Base-by-base conservation (phyloP, 2,329 filamentous ascomycete species). In the Apiospora kogelbergensis region DNA sequence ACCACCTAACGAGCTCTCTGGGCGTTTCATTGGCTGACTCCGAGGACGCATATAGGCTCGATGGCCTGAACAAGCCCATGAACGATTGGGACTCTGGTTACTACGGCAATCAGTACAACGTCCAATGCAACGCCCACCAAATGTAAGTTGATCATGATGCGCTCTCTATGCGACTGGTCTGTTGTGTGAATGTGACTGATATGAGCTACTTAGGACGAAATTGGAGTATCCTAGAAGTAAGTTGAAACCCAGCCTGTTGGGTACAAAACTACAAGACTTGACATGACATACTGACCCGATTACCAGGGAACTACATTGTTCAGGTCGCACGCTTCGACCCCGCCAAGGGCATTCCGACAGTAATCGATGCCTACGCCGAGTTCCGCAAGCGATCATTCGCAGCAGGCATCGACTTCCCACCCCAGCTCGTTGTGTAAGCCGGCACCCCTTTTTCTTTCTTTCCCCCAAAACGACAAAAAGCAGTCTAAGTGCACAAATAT, bases 321-420 rank as follows among this genome's bases (percentile, higher is more conserved):
- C 93, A 96, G 77, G 88, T 95, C 33, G 92, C 93, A 1, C 90
- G 93, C 24, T 96, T 96, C 77, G 93, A 96, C 73, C 93, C 93
- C 0, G 89, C 92, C 63, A 96, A 95, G 81, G 93, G 93, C 10
- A 94, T 95, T 53, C 89, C 91, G 0, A 91, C 93, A 66, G 91
- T 94, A 9, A 86, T 96, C 68, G 89, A 92, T 71, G 87, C 91
- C 0, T 96, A 95, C 72, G 91, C 90, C 48, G 89, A 91, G 74
- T 91, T 95, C 77, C 88, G 90, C 60, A 85, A 87, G 68, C 83
- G 85, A 7, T 86, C 90, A 66, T 84, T 90, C 67, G 83, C 86
- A 68, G 79, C 84, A 15, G 81, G 82, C 42, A 76, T 84, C 1
- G 79, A 85, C 2, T 82, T 88, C 24, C 82, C 85, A 2, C 92